Evolutionary conservation across 768 basidiomycete genomes (phyloP).

Genomic region (Tricholoma hemisulphureum): DNA sequence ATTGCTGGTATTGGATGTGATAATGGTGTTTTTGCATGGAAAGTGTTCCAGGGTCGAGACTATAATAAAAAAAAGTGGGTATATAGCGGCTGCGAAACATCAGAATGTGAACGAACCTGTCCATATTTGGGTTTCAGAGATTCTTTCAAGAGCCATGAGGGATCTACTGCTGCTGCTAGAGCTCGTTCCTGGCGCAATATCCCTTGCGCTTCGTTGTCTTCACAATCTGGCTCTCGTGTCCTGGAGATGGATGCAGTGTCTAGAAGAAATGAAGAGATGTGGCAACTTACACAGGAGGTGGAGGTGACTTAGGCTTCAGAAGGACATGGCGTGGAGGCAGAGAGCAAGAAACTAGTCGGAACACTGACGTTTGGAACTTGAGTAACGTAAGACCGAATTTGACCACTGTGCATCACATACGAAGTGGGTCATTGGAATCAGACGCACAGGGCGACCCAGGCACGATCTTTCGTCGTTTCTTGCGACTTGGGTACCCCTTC

Average conservation of each 20-base stretch:
- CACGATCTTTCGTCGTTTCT: slow-evolving; percentile 12
- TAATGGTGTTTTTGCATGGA: background rate
- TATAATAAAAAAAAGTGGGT: background rate
- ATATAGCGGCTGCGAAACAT: background rate
- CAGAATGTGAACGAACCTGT: background rate
- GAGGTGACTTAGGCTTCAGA: slow-evolving; percentile 42
- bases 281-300: slow-evolving; percentile 35
- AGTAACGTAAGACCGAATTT: slow-evolving; percentile 3
- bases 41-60: slow-evolving; percentile 1
- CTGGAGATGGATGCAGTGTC: slow-evolving; percentile 24
- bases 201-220: slow-evolving; percentile 47
- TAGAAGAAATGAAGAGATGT: background rate
- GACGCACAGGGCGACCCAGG: background rate
- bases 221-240: slow-evolving; percentile 46
- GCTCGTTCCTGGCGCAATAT: slow-evolving; percentile 40
- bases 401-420: background rate
- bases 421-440: background rate
- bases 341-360: slow-evolving; percentile 48
- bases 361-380: slow-evolving; percentile 36
- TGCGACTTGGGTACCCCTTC: background rate
- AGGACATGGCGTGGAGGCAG: slow-evolving; percentile 39
- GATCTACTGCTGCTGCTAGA: slow-evolving; percentile 39
- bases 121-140: slow-evolving; percentile 19
- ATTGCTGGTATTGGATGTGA: slow-evolving; percentile 19
- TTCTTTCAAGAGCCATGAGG: slow-evolving; percentile 26